phyloP scores from a whole-genome alignment of 1,284 basidiomycete genomes.

The Apiotrichum veenhuisii region DNA sequence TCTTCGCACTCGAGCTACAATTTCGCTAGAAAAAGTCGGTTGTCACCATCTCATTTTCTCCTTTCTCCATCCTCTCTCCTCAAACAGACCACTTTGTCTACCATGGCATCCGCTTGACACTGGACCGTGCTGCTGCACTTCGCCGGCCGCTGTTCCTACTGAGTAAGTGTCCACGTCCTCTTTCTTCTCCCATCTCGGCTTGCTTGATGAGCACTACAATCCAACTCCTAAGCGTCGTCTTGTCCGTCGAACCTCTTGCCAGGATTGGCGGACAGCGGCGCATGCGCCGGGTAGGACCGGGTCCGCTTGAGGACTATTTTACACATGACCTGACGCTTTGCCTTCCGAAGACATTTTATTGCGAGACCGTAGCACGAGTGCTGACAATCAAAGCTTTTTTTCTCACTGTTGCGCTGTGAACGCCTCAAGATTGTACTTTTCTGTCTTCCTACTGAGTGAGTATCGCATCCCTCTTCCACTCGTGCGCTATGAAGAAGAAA shows the following conservation, averaged over 20 bases:
- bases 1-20: too few relatives aligned
- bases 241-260: constrained; percentile 28
- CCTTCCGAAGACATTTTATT: too few relatives aligned
- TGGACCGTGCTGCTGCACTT: neutral
- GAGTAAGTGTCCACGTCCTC: constrained; percentile 9
- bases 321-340: constrained; percentile 45
- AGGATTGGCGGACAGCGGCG: constrained; percentile 25
- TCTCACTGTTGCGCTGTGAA: neutral
- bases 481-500: constrained; percentile 42
- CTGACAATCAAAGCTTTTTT: too few relatives aligned
- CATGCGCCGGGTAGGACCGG: constrained; percentile 40
- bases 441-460: constrained; percentile 19
- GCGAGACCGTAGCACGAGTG: too few relatives aligned
- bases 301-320: constrained; percentile 37
- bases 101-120: neutral
- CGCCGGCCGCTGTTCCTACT: neutral
- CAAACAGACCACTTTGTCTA: neutral
- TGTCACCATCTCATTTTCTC: neutral
- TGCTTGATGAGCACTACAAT: constrained; percentile 40
- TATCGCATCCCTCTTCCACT: constrained; percentile 2
- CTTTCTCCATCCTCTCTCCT: neutral
- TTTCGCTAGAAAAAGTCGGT: neutral
- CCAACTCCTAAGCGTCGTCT: constrained; percentile 38
- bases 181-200: constrained; percentile 3
- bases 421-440: too few relatives aligned